Evolutionary conservation across 305 asterid genomes (phyloP).

Genomic region (Fraxinus albicans): DNA sequence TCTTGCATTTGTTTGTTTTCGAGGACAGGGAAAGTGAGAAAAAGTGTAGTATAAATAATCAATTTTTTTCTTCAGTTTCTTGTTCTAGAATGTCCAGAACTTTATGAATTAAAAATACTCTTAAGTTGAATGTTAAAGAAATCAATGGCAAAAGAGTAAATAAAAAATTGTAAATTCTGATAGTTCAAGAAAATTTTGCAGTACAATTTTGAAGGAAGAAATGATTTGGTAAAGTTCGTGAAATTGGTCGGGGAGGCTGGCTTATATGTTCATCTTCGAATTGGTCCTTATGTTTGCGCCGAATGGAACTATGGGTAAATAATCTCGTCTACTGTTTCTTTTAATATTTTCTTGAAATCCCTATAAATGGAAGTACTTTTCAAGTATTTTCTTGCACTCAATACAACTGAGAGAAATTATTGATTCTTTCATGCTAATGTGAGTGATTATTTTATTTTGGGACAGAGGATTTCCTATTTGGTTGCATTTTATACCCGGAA

Average conservation of each 20-base stretch:
- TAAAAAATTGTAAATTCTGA: constrained; percentile 28
- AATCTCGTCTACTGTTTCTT: not conserved
- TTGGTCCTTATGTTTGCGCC: constrained; percentile 95
- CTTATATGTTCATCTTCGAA: constrained; percentile 70
- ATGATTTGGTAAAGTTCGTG: constrained; percentile 82
- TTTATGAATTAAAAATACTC: constrained; percentile 13
- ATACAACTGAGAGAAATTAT: not conserved
- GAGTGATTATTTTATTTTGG: constrained; percentile 7
- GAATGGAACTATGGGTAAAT: constrained; percentile 97
- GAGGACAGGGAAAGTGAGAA: constrained; percentile 19
- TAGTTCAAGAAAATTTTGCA: constrained; percentile 37
- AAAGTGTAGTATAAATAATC: not conserved
- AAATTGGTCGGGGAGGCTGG: constrained; percentile 84
- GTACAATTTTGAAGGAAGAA: constrained; percentile 88
- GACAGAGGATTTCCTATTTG: constrained; percentile 94
- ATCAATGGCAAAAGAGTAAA: constrained; percentile 6
- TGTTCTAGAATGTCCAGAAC: constrained; percentile 15
- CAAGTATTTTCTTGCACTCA: not conserved
- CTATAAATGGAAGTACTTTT: not conserved
- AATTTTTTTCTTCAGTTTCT: constrained; percentile 18
- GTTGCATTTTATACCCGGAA: constrained; percentile 86
- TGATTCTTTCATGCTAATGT: constrained; percentile 5
- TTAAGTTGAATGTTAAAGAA: constrained; percentile 9
- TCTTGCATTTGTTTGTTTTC: constrained; percentile 15
- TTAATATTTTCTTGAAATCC: not conserved